Base-by-base conservation (phyloP, 768 basidiomycete species). In the Coprinellus aureogranulatus region DNA sequence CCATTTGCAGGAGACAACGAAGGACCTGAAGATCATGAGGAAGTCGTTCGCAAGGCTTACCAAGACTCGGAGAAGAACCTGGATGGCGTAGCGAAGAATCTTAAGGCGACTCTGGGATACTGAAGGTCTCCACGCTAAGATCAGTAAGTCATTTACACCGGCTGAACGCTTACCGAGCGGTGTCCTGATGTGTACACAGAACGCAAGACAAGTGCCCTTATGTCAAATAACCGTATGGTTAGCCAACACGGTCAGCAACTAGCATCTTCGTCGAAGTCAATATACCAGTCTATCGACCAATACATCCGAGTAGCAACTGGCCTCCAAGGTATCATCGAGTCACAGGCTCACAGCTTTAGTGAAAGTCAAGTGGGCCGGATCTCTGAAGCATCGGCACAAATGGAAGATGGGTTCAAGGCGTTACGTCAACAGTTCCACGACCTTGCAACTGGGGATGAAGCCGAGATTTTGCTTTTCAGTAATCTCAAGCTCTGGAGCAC, bases 11-110 rank as follows among this genome's bases (percentile, higher is more conserved):
- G 73, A 68, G 26, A 80, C 79, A n/a, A 84, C 81, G 57, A 68
- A 65, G 3, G 82, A 85, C 10, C 73, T 95, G 47, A 87, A 92
- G 62, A 90, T n/a, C n/a, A 95, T 60, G 94, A 98, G 70, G 75
- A 80, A 37, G 73, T 89, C 27, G 83, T 98, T 18, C 80, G 91
- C 34, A 79, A 88, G 62, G 90, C 90, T 0, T 87, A 90, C 70
- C 85, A 90, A 67, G 75, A 80, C 49, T 92, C 86, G 5, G 95
- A 98, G 70, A 72, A 70, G 18, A 73, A 72, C 49, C 68, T 97
- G 45, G 84, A 96, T 63, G 72, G 70, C n/a, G 85, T 95, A 3
- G 94, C 95, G 0, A 72, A 68, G 23, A 83, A 81, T 2, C 71
- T 96, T 57, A 90, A 85, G 69, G 76, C 76, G 44, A 81, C 86